phyloP scores from a whole-genome alignment of 176 grass and related monocot genomes.

The Oryza glumipatula region DNA sequence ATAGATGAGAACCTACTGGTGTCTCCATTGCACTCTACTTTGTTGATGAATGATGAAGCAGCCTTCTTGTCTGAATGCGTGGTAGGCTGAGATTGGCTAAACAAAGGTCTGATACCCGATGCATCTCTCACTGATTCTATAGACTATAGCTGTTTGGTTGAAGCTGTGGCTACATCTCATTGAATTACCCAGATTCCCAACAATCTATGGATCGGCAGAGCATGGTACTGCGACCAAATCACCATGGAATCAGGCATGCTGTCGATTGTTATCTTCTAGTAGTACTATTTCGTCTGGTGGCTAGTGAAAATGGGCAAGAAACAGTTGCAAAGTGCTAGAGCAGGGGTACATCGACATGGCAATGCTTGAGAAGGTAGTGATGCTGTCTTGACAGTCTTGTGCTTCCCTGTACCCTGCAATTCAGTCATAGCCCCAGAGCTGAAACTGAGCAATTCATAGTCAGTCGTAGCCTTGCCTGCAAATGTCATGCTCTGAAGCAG shows the following conservation, averaged over 20 bases:
- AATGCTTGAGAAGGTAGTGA: not conserved
- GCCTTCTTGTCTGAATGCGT: not conserved
- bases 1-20: constrained; percentile 1
- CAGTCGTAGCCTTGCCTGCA: not conserved
- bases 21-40: not conserved
- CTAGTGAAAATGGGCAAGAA: not conserved
- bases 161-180: not conserved
- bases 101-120: not conserved
- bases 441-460: not conserved
- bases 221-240: not conserved
- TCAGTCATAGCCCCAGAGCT: not conserved
- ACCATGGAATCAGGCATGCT: not conserved
- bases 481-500: not conserved
- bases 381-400: not conserved
- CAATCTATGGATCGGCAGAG: not conserved
- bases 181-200: not conserved
- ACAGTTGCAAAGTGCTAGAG: not conserved
- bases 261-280: not conserved
- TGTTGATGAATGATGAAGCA: constrained; percentile 2
- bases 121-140: not conserved
- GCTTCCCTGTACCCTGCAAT: not conserved
- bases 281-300: not conserved
- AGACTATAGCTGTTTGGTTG: not conserved
- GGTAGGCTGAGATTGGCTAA: not conserved
- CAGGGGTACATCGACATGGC: not conserved